These are phyloP conservation scores for Tricholoma furcatifolium DNA, from an alignment of 768 basidiomycete species.

Conservation along the genomic window DNA sequence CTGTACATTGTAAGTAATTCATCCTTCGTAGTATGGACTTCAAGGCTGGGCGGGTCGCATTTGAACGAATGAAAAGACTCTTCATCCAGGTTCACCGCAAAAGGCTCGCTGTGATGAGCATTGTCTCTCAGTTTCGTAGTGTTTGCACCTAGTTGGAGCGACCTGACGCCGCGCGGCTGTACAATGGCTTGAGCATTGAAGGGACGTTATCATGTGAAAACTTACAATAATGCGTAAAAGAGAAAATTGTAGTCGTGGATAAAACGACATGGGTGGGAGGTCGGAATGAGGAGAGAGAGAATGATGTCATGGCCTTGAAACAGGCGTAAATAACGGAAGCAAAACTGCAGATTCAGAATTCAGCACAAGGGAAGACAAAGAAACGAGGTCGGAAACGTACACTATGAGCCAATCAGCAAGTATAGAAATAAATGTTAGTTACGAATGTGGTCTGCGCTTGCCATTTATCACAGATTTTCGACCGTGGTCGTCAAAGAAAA, in stretches of 20 bases:
- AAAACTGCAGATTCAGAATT: neutral
- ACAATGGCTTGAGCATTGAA: neutral
- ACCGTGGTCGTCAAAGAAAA: too few species aligned
- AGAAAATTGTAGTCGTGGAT: neutral
- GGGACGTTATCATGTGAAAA: too few species aligned
- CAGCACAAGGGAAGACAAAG: too few species aligned
- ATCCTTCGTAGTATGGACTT: constrained; percentile 83
- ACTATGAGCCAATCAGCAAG: neutral
- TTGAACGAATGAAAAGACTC: constrained; percentile 83
- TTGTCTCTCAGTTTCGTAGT: constrained; percentile 55
- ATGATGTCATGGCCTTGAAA: constrained; percentile 2
- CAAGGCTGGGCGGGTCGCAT: constrained; percentile 76
- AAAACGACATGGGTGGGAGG: neutral
- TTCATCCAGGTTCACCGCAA: constrained; percentile 82
- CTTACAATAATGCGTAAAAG: neutral
- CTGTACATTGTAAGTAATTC: constrained; percentile 86
- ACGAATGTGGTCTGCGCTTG: too few species aligned
- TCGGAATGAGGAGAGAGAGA: neutral
- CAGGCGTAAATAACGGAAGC: neutral
- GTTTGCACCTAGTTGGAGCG: constrained; percentile 78
- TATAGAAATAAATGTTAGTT: too few species aligned
- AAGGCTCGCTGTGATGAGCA: constrained; percentile 56
- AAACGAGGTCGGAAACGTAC: neutral
- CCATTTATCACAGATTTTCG: too few species aligned
- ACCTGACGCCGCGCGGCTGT: constrained; percentile 41